These are phyloP conservation scores for Paramecium primaurelia DNA, from an alignment of 73 alveolate genomes.

Conservation along the genomic window DNA sequence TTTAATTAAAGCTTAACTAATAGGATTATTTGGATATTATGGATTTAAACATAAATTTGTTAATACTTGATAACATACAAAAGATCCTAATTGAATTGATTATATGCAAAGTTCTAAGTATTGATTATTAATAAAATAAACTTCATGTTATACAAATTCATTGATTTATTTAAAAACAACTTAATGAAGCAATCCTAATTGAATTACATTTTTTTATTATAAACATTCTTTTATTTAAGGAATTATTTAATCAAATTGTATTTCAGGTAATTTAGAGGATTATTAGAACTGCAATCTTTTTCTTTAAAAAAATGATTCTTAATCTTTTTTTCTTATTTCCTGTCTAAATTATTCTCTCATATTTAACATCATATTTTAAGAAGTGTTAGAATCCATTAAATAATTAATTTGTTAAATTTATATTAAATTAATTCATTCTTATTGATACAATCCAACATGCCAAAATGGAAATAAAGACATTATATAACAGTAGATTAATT, in stretches of 20 bases:
- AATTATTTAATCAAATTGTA: background rate
- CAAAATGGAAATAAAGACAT: conserved; percentile 15
- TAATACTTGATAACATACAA: background rate
- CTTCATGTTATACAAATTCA: background rate
- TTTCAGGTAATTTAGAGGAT: background rate
- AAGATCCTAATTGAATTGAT: background rate
- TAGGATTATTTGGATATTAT: background rate
- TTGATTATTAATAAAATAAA: background rate
- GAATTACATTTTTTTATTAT: background rate
- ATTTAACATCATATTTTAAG: background rate
- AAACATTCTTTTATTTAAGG: background rate
- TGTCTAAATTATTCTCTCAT: background rate
- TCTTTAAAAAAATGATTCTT: background rate
- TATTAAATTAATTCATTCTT: background rate
- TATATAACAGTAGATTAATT: background rate
- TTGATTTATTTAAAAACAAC: background rate
- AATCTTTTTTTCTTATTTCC: background rate
- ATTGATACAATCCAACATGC: conserved; percentile 45
- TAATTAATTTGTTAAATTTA: background rate
- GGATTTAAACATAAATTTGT: background rate
- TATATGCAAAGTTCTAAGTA: background rate
- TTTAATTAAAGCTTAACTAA: background rate
- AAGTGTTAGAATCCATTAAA: background rate
- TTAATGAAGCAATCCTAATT: background rate
- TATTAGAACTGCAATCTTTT: background rate